These are phyloP conservation scores for Roridomyces roridus DNA, from an alignment of 768 basidiomycete genomes.

Conservation along the genomic window DNA sequence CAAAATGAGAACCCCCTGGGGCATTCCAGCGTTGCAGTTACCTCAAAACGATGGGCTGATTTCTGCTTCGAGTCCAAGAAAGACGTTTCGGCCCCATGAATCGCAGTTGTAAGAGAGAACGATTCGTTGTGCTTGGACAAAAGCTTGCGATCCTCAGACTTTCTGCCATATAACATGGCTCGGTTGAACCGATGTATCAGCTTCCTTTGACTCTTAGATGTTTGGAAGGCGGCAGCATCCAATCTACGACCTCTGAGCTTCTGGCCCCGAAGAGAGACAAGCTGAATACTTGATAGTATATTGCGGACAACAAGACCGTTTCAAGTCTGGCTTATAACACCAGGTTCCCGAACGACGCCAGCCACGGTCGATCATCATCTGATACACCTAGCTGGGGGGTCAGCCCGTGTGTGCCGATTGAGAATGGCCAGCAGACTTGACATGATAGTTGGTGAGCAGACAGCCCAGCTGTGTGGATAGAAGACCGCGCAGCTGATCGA, in stretches of 20 bases:
- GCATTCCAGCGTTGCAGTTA: slow-evolving; percentile 28
- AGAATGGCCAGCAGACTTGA: slow-evolving; percentile 40
- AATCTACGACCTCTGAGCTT: slow-evolving; percentile 59
- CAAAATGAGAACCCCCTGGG: neutral
- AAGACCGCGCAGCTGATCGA: slow-evolving; percentile 49
- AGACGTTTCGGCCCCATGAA: slow-evolving; percentile 62
- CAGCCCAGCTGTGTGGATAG: slow-evolving; percentile 53
- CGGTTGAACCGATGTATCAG: slow-evolving; percentile 77
- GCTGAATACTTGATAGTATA: slow-evolving; percentile 89
- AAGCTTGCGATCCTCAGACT: slow-evolving; percentile 34
- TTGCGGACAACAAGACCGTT: slow-evolving; percentile 86
- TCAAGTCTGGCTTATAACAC: slow-evolving; percentile 89
- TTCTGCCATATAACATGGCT: slow-evolving; percentile 57
- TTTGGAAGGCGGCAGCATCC: slow-evolving; percentile 68
- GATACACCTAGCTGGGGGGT: slow-evolving; percentile 63
- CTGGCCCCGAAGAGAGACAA: no score
- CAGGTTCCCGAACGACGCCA: slow-evolving; percentile 83
- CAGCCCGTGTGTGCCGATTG: neutral
- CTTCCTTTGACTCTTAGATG: slow-evolving; percentile 78
- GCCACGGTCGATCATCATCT: slow-evolving; percentile 82
- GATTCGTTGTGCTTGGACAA: slow-evolving; percentile 31
- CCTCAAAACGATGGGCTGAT: slow-evolving; percentile 66
- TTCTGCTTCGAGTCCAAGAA: slow-evolving; percentile 33
- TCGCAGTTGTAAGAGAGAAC: slow-evolving; percentile 51
- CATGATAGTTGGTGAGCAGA: slow-evolving; percentile 59